Conservation (phyloP, 371 early-diverging fungal species). For the Mucor circinelloides region DNA sequence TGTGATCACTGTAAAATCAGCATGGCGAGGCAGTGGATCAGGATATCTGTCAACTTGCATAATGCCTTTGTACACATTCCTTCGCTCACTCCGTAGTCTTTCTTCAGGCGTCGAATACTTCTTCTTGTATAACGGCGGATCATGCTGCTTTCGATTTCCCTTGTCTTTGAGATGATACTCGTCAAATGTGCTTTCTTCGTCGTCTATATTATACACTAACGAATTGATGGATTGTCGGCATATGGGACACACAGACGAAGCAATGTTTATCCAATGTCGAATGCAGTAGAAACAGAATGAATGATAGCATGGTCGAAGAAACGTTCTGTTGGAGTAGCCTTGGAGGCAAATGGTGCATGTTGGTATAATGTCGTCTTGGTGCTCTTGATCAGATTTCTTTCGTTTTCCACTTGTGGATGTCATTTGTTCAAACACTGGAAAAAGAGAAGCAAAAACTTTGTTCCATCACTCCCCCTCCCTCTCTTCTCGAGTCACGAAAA, state of each 20-base stretch:
- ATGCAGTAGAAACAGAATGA: slow-evolving; percentile 67
- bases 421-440: neutral
- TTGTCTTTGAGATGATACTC: slow-evolving; percentile 43
- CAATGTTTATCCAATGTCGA: slow-evolving; percentile 59
- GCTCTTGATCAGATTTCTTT: neutral
- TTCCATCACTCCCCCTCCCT: neutral
- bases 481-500: neutral
- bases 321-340: slow-evolving; percentile 46
- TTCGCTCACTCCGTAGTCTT: slow-evolving; percentile 20
- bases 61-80: slow-evolving; percentile 23
- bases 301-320: slow-evolving; percentile 63
- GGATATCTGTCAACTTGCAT: slow-evolving; percentile 19
- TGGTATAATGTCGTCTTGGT: slow-evolving; percentile 15
- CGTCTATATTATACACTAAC: slow-evolving; percentile 43
- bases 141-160: slow-evolving; percentile 21
- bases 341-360: slow-evolving; percentile 66
- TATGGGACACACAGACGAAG: slow-evolving; percentile 52
- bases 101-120: slow-evolving; percentile 15
- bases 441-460: neutral
- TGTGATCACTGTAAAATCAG: slow-evolving; percentile 17
- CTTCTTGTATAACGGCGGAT: slow-evolving; percentile 27
- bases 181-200: slow-evolving; percentile 36
- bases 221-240: slow-evolving; percentile 50
- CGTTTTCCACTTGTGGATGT: slow-evolving; percentile 10
- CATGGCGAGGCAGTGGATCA: slow-evolving; percentile 20